Percentiles rank a stretch among this genome's conserved stretches.
These are phyloP conservation scores for Funneliformis caledonium DNA, from an alignment of 371 early-diverging fungal species.

Conservation along the genomic window DNA sequence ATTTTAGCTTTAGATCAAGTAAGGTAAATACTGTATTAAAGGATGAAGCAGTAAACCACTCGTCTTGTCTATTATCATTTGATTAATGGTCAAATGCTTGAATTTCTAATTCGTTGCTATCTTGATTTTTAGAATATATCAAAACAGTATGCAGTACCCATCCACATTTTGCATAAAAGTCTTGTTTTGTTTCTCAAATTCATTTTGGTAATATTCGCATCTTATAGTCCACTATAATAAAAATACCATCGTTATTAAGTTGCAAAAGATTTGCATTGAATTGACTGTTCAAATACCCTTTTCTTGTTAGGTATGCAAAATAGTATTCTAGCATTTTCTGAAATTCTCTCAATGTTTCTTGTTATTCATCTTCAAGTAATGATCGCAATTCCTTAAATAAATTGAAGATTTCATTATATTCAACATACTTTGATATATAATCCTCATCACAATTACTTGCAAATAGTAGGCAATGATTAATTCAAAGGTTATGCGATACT, in stretches of 20 bases:
- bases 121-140: not conserved
- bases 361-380: not conserved
- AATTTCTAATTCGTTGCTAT: not conserved
- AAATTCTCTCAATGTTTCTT: not conserved
- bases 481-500: not conserved
- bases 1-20: not conserved
- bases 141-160: not conserved
- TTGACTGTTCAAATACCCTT: constrained; percentile 18
- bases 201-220: constrained; percentile 8
- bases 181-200: constrained; percentile 29
- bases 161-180: not conserved
- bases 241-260: not conserved
- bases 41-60: not conserved
- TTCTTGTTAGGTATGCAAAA: not conserved
- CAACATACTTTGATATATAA: not conserved
- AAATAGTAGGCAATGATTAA: not conserved
- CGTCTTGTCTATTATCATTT: constrained; percentile 12
- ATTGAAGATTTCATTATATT: not conserved
- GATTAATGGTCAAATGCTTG: too few species aligned
- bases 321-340: not conserved
- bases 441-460: not conserved
- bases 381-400: not conserved
- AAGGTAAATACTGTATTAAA: not conserved
- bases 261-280: constrained; percentile 2
- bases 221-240: constrained; percentile 11